Evolutionary conservation across 352 stramenopile genomes (phyloP).

Genomic region (Phytophthora syringae): DNA sequence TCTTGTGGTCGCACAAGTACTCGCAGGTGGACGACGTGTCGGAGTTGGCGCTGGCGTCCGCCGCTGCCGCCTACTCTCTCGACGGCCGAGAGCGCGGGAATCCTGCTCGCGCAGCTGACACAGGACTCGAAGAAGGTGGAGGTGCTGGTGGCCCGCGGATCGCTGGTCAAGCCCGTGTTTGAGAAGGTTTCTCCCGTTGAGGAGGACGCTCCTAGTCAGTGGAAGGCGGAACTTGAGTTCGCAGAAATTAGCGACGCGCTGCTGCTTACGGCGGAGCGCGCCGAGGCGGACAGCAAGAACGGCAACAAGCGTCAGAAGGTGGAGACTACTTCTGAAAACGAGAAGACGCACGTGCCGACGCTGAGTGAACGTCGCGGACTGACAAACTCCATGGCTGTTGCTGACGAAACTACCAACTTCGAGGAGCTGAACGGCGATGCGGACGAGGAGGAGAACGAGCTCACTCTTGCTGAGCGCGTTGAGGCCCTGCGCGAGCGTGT

Average conservation of each 20-base stretch:
- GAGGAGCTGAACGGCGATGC: slow-evolving; percentile 60
- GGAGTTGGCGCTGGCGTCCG: slow-evolving; percentile 48
- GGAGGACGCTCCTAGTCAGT: slow-evolving; percentile 58
- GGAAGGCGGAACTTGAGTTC: slow-evolving; percentile 63
- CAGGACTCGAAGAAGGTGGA: slow-evolving; percentile 38
- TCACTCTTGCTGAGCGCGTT: slow-evolving; percentile 80
- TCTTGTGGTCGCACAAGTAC: slow-evolving; percentile 80
- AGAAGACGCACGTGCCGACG: slow-evolving; percentile 76
- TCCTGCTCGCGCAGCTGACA: slow-evolving; percentile 50
- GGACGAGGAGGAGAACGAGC: slow-evolving; percentile 61
- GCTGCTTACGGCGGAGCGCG: slow-evolving; percentile 53
- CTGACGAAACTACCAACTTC: slow-evolving; percentile 65
- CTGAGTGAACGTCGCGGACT: slow-evolving; percentile 72
- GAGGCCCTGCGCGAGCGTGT: slow-evolving; percentile 80
- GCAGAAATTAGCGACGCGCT: slow-evolving; percentile 68
- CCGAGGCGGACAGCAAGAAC: slow-evolving; percentile 40
- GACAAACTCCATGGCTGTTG: slow-evolving; percentile 60
- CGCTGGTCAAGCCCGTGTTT: slow-evolving; percentile 79
- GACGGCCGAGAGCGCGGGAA: slow-evolving; percentile 42
- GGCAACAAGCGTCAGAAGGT: slow-evolving; percentile 73
- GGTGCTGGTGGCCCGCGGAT: slow-evolving; percentile 75
- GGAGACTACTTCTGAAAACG: slow-evolving; percentile 41
- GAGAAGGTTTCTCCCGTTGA: slow-evolving; percentile 70
- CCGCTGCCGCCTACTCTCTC: slow-evolving; percentile 58
- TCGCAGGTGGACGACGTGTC: slow-evolving; percentile 41